Percentiles rank a stretch among this genome's conserved stretches.
These are phyloP conservation scores for Cytospora piceae DNA, from an alignment of 2,329 filamentous ascomycete genomes.

Conservation along the genomic window DNA sequence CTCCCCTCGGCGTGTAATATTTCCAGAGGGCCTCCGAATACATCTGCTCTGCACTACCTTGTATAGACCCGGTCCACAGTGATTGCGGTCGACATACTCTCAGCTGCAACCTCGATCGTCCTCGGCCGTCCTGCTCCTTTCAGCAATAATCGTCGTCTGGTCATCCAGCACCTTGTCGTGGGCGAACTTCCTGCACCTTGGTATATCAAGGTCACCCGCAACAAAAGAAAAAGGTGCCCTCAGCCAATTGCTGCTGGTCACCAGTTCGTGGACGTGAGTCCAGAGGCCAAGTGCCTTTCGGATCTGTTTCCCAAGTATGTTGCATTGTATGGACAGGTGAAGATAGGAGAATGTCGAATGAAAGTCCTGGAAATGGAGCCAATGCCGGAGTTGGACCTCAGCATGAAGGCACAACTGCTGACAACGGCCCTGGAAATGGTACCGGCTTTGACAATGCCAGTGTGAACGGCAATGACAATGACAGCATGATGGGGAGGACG, in stretches of 20 bases:
- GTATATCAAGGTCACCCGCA: neutral
- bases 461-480: slow-evolving; percentile 7
- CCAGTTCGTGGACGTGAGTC: neutral
- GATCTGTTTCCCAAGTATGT: neutral
- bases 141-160: neutral
- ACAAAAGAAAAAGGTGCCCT: neutral
- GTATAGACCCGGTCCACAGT: neutral
- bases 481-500: slow-evolving; percentile 35
- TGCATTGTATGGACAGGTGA: neutral
- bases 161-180: neutral
- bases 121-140: neutral
- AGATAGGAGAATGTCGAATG: neutral
- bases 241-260: neutral
- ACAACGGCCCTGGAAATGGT: neutral
- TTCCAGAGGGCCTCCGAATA: neutral
- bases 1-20: neutral
- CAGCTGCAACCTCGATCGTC: neutral
- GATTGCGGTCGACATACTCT: neutral
- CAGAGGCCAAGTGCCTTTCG: neutral
- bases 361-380: slow-evolving; percentile 1
- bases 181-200: neutral
- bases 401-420: neutral
- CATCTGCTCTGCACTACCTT: neutral
- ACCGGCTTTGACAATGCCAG: slow-evolving; percentile 20
- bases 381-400: neutral